Percentiles rank a stretch among this genome's conserved stretches.
phyloP scores from a whole-genome alignment of 805 yeast genomes.

The Henningerozyma blattae region DNA sequence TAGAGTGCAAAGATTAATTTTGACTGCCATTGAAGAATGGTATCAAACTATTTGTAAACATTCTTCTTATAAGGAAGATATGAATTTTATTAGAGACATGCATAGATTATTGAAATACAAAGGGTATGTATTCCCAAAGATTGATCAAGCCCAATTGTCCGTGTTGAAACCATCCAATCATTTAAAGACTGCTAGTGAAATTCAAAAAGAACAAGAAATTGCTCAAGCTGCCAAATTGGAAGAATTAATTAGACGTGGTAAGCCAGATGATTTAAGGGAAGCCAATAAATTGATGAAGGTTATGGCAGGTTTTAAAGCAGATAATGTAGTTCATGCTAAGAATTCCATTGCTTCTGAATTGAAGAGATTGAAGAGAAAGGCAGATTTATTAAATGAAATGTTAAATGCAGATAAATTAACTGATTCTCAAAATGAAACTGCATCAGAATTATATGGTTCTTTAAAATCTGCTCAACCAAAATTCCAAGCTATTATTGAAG shows the following conservation, averaged over 20 bases:
- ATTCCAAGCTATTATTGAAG: slow-evolving; percentile 70
- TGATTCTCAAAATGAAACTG: slow-evolving; percentile 43
- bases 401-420: slow-evolving; percentile 35
- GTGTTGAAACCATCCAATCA: slow-evolving; percentile 84
- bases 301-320: slow-evolving; percentile 95
- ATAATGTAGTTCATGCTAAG: slow-evolving; percentile 49
- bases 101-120: slow-evolving; percentile 79
- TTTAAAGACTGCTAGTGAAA: slow-evolving; percentile 77
- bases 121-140: slow-evolving; percentile 89
- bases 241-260: slow-evolving; percentile 88
- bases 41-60: slow-evolving; percentile 86
- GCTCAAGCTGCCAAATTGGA: slow-evolving; percentile 94
- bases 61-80: slow-evolving; percentile 80
- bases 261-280: slow-evolving; percentile 88
- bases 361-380: slow-evolving; percentile 72
- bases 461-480: slow-evolving; percentile 80
- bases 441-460: slow-evolving; percentile 64
- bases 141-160: slow-evolving; percentile 82
- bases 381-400: slow-evolving; percentile 83
- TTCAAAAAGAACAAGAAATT: slow-evolving; percentile 82
- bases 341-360: slow-evolving; percentile 76
- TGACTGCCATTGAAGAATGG: slow-evolving; percentile 96
- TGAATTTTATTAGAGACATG: slow-evolving; percentile 91
- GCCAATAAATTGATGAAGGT: slow-evolving; percentile 95
- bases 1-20: slow-evolving; percentile 68